Conservation (phyloP, 106 monocot genomes). For the Dioscorea dumetorum region DNA sequence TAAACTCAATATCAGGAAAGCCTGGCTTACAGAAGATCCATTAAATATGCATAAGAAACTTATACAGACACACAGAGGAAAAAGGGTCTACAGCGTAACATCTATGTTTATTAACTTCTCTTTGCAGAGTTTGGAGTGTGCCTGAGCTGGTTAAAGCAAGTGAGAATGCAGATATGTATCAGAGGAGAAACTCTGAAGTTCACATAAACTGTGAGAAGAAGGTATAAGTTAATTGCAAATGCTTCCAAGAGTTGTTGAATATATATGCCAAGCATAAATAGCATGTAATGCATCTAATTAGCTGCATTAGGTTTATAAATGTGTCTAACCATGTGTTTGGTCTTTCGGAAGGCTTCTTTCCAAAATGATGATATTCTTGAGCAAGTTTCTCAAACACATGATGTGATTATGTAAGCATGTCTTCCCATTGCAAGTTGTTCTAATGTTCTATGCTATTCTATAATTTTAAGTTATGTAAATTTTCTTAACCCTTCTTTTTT, state of each 20-base stretch:
- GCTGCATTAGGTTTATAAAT: neutral
- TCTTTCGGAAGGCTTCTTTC: slow-evolving; percentile 27
- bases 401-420: slow-evolving; percentile 54
- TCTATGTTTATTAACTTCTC: neutral
- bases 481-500: neutral
- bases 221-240: slow-evolving; percentile 7
- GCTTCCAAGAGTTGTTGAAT: neutral
- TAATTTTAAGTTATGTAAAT: neutral
- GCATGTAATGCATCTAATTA: too few species aligned
- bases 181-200: slow-evolving; percentile 3
- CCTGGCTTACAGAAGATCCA: too few species aligned
- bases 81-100: neutral
- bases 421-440: neutral
- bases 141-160: slow-evolving; percentile 15
- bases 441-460: neutral
- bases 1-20: too few species aligned
- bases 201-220: slow-evolving; percentile 22
- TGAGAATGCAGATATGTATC: slow-evolving; percentile 7
- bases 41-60: too few species aligned
- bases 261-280: neutral
- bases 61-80: too few species aligned
- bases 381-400: slow-evolving; percentile 62
- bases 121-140: slow-evolving; percentile 29
- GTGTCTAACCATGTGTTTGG: neutral
- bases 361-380: slow-evolving; percentile 20